Conservation (phyloP, 306 rosid species). For the Vicia villosa region DNA sequence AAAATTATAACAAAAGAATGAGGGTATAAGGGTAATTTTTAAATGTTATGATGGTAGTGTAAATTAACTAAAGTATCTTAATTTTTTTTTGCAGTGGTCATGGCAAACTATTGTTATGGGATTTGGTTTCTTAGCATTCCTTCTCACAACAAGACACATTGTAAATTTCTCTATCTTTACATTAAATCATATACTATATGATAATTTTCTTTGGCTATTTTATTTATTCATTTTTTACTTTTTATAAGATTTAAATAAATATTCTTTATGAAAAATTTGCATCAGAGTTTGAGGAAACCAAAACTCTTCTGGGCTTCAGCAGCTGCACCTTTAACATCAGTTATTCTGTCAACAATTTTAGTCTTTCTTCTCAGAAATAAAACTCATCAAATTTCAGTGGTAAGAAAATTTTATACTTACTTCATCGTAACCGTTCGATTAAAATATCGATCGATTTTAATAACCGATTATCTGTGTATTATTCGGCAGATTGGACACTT, state of each 20-base stretch:
- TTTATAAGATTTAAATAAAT: conserved; percentile 7
- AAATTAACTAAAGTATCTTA: conserved; percentile 32
- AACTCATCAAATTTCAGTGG: conserved; percentile 58
- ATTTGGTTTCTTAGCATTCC: conserved; percentile 60
- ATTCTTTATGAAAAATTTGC: conserved; percentile 20
- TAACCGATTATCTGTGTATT: background rate
- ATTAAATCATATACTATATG: background rate
- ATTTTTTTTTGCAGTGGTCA: conserved; percentile 78
- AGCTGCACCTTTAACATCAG: conserved; percentile 93
- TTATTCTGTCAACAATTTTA: conserved; percentile 74
- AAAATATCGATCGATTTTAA: background rate
- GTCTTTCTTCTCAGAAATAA: conserved; percentile 64
- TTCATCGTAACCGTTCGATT: background rate
- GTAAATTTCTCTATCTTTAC: conserved; percentile 51
- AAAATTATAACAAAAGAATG: no score
- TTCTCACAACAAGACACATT: conserved; percentile 73
- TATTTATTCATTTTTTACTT: background rate
- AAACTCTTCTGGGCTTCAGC: conserved; percentile 90
- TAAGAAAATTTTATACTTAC: conserved; percentile 40
- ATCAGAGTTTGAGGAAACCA: conserved; percentile 83
- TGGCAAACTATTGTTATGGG: conserved; percentile 88
- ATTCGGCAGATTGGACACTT: conserved; percentile 66
- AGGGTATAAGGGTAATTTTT: conserved; percentile 6
- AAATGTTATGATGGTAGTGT: background rate
- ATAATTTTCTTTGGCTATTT: background rate